phyloP scores from a whole-genome alignment of 805 yeast genomes.

The Metschnikowia anglica region DNA sequence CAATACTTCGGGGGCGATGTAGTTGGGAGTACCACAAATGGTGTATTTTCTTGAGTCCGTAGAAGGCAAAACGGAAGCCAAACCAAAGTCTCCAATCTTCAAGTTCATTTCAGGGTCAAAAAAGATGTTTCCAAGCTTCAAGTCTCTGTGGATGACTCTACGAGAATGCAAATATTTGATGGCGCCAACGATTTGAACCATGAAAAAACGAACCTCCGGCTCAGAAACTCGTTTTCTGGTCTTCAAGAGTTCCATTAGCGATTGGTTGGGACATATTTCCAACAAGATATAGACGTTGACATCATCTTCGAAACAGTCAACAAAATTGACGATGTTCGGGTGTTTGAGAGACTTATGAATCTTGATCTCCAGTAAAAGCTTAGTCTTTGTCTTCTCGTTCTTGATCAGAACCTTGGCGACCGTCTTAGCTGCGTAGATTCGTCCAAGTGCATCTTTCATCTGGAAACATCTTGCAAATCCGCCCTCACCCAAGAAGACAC shows the following conservation, averaged over 20 bases:
- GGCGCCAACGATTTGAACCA: conserved; percentile 94
- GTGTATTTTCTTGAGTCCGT: conserved; percentile 77
- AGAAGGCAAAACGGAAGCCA: conserved; percentile 88
- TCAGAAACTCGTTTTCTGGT: conserved; percentile 82
- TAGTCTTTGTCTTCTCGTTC: conserved; percentile 82
- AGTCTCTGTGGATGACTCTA: conserved; percentile 92
- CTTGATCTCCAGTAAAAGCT: conserved; percentile 88
- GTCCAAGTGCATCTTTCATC: conserved; percentile 86
- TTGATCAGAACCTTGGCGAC: conserved; percentile 94
- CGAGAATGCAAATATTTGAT: conserved; percentile 88
- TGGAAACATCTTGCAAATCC: conserved; percentile 99
- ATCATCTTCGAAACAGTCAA: conserved; percentile 97
- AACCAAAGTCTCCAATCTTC: conserved; percentile 96
- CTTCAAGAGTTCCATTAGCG: conserved; percentile 87
- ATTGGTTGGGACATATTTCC: conserved; percentile 94
- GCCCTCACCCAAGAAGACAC: conserved; percentile 92
- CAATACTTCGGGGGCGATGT: conserved; percentile 96
- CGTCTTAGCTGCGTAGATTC: conserved; percentile 92
- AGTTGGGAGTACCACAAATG: conserved; percentile 98
- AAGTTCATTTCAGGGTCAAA: conserved; percentile 91
- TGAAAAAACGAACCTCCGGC: conserved; percentile 85
- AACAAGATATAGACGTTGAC: conserved; percentile 87
- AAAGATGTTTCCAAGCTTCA: conserved; percentile 93
- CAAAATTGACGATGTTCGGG: conserved; percentile 84
- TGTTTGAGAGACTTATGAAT: conserved; percentile 90